Evolutionary conservation across 2,329 filamentous ascomycete species (phyloP).

Genomic region (Colletotrichum simmondsii): DNA sequence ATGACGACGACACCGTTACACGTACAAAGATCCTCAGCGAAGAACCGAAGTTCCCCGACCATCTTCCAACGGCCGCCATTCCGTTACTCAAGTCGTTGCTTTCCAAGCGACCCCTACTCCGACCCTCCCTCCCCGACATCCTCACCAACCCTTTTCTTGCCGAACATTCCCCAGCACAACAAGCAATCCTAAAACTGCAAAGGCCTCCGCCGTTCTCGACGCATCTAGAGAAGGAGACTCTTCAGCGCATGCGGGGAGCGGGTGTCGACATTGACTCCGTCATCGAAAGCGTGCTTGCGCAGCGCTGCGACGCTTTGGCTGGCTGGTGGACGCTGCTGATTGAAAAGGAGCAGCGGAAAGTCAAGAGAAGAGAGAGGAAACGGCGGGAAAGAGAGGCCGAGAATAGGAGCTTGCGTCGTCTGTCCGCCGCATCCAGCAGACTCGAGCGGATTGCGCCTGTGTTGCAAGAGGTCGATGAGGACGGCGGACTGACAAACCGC

Average conservation of each 20-base stretch:
- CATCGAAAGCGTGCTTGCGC: constrained; percentile 91
- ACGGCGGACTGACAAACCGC: constrained; percentile 65
- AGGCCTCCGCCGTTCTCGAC: constrained; percentile 87
- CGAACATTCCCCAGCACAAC: constrained; percentile 88
- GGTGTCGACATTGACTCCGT: constrained; percentile 95
- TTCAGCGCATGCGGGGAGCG: constrained; percentile 92
- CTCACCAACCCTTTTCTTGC: constrained; percentile 87
- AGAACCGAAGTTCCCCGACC: constrained; percentile 86
- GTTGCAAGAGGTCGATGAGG: constrained; percentile 82
- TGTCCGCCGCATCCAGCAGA: constrained; percentile 91
- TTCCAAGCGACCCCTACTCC: constrained; percentile 87
- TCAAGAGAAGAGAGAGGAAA: constrained; percentile 81
- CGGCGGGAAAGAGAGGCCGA: constrained; percentile 87
- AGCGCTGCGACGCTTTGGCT: constrained; percentile 88
- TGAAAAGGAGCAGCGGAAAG: constrained; percentile 94
- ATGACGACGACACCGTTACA: constrained; percentile 91
- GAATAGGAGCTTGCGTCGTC: constrained; percentile 79
- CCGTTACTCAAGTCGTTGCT: constrained; percentile 82
- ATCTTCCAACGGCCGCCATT: constrained; percentile 81
- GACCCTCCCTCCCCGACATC: constrained; percentile 86
- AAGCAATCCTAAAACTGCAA: constrained; percentile 86
- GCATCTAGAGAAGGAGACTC: constrained; percentile 85
- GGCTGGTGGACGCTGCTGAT: constrained; percentile 97
- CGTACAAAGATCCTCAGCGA: constrained; percentile 86
- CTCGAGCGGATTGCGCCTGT: constrained; percentile 83